Base-by-base conservation (phyloP, 441 rosid species). In the Populus hybrid region DNA sequence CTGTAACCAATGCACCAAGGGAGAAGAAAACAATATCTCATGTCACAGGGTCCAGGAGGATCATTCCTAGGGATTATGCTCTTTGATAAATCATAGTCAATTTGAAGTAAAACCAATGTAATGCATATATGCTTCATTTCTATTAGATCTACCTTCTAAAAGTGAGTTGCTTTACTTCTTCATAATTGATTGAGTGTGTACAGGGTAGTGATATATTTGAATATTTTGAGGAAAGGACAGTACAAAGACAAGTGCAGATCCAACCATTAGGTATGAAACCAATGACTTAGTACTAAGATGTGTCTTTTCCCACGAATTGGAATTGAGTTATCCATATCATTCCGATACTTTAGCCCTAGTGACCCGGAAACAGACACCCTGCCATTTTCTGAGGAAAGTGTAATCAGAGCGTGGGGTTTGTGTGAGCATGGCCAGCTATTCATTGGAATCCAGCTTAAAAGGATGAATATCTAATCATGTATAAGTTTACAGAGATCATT, bases 351-450 rank as follows among this genome's bases (percentile, higher is more conserved):
- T 45, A 12, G 53, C 53, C 53, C 53, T 12, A 12, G 1, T 45
- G 18, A 42, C 53, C 2, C 53, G 16, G 53, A 42, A 38, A 42
- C 53, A 42, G 53, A 42, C 53, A 42, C 45, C 29, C 72, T 45
- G 78, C 65, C 72, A 45, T 50, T 75, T n/a, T 18, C 45, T 1
- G 72, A 21, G 50, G 28, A 75, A 75, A 4, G n/a, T 2, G 21
- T 26, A 53, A 65, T 74, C 50, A 63, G 21, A n/a, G 5, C 16
- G 77, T 75, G 64, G 77, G 72, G 72, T 45, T 28, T 20, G 64
- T 12, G 65, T 50, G 33, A 75, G 67, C 72, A 67, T 67, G 66
- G 65, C 42, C 77, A 42, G 71, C 76, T 73, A 6, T 72, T 56
- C 1, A 28, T 64, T 0, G 2, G 59, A 64, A 74, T 74, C 64